Evolutionary conservation across 805 yeast species (phyloP), one percentile per base, ranked within the genome.

Genomic region (Metschnikowia amazonensis): DNA sequence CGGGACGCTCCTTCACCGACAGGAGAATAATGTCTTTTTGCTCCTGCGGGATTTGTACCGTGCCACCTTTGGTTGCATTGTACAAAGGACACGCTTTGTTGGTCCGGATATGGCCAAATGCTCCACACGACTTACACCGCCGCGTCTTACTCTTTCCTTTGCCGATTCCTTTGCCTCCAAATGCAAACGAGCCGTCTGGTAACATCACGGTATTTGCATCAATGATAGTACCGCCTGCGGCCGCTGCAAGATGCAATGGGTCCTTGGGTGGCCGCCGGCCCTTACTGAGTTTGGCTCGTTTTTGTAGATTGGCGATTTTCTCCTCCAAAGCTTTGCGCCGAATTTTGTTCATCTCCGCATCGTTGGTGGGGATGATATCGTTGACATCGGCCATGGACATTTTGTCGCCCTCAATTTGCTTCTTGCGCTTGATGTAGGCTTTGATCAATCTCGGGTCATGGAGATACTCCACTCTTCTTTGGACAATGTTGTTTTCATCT

Each of bases 101-200:
- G 2, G 99, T 92, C 62, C 94, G 78, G 50, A 92, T 92, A 63
- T 92, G 99, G 0, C 98, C 99, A 51, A 86, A 76, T 10, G 92
- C 94, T 18, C 98, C 98, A 74, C 99, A 92, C 0, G 94, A 84
- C 3, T 95, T 90, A 68, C 99, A 92, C 59, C 88, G 80, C 62
- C 99, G 74, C 7, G 85, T 83, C 4, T 80, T 81, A 25, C 83
- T 75, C 57, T 83, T 83, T 27, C 86, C 86, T 57, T 84, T 84
- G 25, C 87, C 88, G 34, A 79, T 78, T 20, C 86, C 86, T 54
- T 81, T 82, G n/a, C 83, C 86, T 29, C 80, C 77, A 35, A 77
- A 62, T 2, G 74, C 74, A 48, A 63, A 65, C 10, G 72, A 64
- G 1, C 75, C 75, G 51, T 70, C 74, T 1, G 76, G 75, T 44